phyloP scores from a whole-genome alignment of 441 rosid species.

The Syzygium malaccense region DNA sequence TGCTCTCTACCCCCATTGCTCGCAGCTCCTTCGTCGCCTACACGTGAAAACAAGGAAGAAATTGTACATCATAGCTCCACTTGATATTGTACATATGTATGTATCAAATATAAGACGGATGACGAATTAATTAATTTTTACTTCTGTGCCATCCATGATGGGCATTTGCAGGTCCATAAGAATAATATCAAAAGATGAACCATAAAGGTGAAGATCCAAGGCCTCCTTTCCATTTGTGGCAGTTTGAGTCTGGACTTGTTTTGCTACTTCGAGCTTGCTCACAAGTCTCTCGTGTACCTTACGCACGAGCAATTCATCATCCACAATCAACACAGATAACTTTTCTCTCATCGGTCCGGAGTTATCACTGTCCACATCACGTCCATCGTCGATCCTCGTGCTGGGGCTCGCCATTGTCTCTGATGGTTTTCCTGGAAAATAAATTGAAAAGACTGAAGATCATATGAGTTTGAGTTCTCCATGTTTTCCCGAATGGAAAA shows the following conservation, averaged over 20 bases:
- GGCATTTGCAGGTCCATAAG: slow-evolving; percentile 67
- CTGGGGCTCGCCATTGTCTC: neutral
- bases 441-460: neutral
- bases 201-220: slow-evolving; percentile 28
- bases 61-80: neutral
- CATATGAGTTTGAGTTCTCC: neutral
- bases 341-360: neutral
- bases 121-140: neutral
- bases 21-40: slow-evolving; percentile 50
- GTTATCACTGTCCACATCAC: neutral
- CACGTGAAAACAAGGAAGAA: neutral
- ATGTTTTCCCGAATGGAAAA: neutral
- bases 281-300: slow-evolving; percentile 26
- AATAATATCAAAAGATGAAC: slow-evolving; percentile 39
- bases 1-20: slow-evolving; percentile 36
- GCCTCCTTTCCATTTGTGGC: slow-evolving; percentile 47
- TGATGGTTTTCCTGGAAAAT: neutral
- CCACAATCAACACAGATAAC: slow-evolving; percentile 42
- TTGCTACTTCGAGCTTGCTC: neutral
- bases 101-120: neutral
- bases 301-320: slow-evolving; percentile 26
- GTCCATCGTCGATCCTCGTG: neutral
- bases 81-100: neutral
- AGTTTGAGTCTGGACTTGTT: slow-evolving; percentile 12
- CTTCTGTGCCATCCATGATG: slow-evolving; percentile 48